Base-by-base conservation (phyloP, 2,329 filamentous ascomycete genomes). In the Claviceps citrina region DNA sequence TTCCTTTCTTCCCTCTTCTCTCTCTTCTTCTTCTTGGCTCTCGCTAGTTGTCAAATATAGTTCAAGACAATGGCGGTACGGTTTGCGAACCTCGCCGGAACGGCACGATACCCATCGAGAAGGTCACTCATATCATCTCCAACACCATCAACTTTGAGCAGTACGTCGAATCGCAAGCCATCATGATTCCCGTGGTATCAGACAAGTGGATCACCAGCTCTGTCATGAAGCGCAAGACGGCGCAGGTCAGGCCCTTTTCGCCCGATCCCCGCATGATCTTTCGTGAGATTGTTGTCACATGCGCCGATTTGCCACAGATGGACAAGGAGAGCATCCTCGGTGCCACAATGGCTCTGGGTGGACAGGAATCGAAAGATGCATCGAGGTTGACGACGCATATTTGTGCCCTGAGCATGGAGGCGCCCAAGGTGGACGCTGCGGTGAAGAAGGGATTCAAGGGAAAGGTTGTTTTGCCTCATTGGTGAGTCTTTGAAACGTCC, bases 291-390 rank as follows among this genome's bases (percentile, higher is more conserved):
- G 73, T 82, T 22, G 70, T 95, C 15, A 81, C 79, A 25, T 93
- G 84, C 54, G 84, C 80, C 35, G 83, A 91, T 51, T 75, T 98
- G 35, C 91, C 91, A 0, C 67, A 76, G 27, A 81, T 77, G 27
- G 91, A 98, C 59, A 84, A 86, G 56, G 89, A 96, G 61, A 84
- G 86, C 9, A 95, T 98, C 42, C 76, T 84, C 30, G 91, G 87
- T 9, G 89, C 85, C 1, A 84, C 89, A 2, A 65, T 94, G 52
- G 89, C 91, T 0, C 77, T 95, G 62, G 91, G 91, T 18, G 91
- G 91, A 13, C 73, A 84, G 51, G 84, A 87, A 53, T 79, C 77
- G 18, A 73, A 76, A 37, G 71, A 75, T 39, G 63, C 93, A 34
- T 79, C 78, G 4, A 81, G 76, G 42, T 58, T 80, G 46, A 84